Conservation (phyloP, 306 rosid species). For the Inga oerstediana region DNA sequence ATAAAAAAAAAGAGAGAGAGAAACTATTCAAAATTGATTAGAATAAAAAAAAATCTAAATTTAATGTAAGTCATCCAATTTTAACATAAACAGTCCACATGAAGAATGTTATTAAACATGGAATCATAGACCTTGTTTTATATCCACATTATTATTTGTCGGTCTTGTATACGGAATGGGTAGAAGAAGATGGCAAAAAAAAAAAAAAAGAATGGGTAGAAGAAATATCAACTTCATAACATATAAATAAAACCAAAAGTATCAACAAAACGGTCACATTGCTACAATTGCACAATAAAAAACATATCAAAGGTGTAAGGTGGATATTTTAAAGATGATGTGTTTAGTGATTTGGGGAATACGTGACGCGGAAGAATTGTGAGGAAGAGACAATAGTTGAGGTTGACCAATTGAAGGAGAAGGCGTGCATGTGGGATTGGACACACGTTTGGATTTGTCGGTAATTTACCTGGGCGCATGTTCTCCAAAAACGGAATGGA, state of each 20-base stretch:
- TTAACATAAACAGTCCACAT: no score
- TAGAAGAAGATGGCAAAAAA: background rate
- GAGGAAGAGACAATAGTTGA: constrained; percentile 40
- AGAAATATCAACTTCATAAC: background rate
- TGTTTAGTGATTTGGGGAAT: background rate
- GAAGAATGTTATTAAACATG: background rate
- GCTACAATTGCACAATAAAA: background rate
- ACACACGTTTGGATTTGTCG: constrained; percentile 24
- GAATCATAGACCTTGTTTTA: background rate
- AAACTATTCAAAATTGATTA: background rate
- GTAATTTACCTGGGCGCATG: constrained; percentile 25
- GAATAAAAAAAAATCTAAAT: background rate
- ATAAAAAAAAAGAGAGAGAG: no score
- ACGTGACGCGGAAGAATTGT: constrained; percentile 20
- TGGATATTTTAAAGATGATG: background rate
- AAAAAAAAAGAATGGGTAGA: background rate
- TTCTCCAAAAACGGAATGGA: background rate
- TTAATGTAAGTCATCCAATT: no score
- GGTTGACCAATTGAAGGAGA: constrained; percentile 37
- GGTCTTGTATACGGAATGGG: background rate
- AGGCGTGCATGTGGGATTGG: constrained; percentile 41
- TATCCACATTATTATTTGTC: background rate
- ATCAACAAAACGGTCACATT: background rate
- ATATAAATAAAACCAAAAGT: background rate
- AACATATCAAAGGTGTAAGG: background rate